A percentile compares a stretch with the other conserved stretches of the same genome.
Conservation (phyloP, 2,329 filamentous ascomycete genomes). For the Tolypocladium amazonense region DNA sequence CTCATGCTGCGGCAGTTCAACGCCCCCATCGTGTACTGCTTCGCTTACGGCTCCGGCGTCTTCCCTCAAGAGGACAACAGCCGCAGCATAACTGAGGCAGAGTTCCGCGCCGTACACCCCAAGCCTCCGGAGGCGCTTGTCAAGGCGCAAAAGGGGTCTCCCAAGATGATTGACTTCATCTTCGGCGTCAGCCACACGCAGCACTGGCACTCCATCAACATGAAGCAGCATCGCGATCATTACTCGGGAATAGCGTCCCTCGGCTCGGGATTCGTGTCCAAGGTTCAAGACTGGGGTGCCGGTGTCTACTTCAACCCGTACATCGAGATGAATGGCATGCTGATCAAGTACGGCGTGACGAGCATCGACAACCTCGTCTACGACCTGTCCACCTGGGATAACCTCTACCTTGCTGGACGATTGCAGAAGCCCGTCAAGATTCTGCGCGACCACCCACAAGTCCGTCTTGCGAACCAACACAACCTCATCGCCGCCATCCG, state of each 20-base stretch:
- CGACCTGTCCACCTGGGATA: conserved; percentile 86
- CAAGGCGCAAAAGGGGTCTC: conserved; percentile 75
- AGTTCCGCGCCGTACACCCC: conserved; percentile 61
- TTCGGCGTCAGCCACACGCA: conserved; percentile 91
- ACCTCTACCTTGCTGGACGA: conserved; percentile 88
- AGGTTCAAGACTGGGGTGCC: conserved; percentile 84
- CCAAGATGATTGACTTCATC: conserved; percentile 98
- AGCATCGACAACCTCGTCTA: conserved; percentile 81
- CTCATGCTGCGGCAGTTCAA: conserved; percentile 85
- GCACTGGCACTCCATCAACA: conserved; percentile 93
- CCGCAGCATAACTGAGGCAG: conserved; percentile 41
- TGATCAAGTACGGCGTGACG: conserved; percentile 97
- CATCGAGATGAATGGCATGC: conserved; percentile 83
- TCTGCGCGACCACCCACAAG: conserved; percentile 80
- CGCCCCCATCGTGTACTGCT: conserved; percentile 90
- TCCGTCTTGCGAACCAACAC: conserved; percentile 89
- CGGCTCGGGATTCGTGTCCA: conserved; percentile 75
- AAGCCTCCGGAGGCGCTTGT: conserved; percentile 71
- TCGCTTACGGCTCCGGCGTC: conserved; percentile 94
- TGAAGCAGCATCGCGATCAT: conserved; percentile 79
- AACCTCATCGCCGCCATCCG: conserved; percentile 89
- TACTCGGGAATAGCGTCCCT: conserved; percentile 79
- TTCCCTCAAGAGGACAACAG: conserved; percentile 65
- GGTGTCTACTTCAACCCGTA: conserved; percentile 98
- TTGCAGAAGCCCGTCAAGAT: conserved; percentile 98